Percentiles rank a stretch among this genome's conserved stretches.
Conservation (phyloP, 1,284 basidiomycete species). For the Flammula alnicola region DNA sequence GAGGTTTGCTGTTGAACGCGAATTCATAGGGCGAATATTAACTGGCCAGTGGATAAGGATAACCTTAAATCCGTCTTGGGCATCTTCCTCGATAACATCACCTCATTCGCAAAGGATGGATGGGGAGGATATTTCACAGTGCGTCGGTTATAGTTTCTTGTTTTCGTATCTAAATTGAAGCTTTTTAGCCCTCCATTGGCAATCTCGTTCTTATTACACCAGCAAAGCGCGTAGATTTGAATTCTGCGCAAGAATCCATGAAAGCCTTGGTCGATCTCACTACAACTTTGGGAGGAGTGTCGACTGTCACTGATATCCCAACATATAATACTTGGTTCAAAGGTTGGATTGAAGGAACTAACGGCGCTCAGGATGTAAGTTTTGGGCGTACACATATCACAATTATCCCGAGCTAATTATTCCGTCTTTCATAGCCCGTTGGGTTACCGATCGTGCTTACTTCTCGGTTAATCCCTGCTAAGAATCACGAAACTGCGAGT, state of each 20-base stretch:
- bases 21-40: slow-evolving; percentile 23
- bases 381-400: background rate
- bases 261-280: slow-evolving; percentile 43
- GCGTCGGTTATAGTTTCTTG: slow-evolving; percentile 13
- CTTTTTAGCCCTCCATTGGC: slow-evolving; percentile 17
- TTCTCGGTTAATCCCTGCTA: slow-evolving; percentile 48
- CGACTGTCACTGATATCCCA: slow-evolving; percentile 33
- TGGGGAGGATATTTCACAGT: slow-evolving; percentile 57
- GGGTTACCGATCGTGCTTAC: slow-evolving; percentile 45
- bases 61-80: slow-evolving; percentile 24
- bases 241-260: slow-evolving; percentile 42
- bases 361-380: slow-evolving; percentile 28
- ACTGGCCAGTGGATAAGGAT: slow-evolving; percentile 24
- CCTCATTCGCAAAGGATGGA: slow-evolving; percentile 43
- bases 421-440: slow-evolving; percentile 33
- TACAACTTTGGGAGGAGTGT: slow-evolving; percentile 31
- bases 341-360: slow-evolving; percentile 40
- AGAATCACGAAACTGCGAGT: slow-evolving; percentile 38
- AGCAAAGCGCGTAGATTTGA: slow-evolving; percentile 23
- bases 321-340: slow-evolving; percentile 43
- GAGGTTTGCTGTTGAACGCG: background rate
- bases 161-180: background rate
- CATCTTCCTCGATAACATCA: slow-evolving; percentile 28
- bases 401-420: background rate
- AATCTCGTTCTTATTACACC: slow-evolving; percentile 37